Percentiles rank a stretch among this genome's conserved stretches.
Conservation (phyloP, 306 rosid species). For the Lathyrus tuberosus region DNA sequence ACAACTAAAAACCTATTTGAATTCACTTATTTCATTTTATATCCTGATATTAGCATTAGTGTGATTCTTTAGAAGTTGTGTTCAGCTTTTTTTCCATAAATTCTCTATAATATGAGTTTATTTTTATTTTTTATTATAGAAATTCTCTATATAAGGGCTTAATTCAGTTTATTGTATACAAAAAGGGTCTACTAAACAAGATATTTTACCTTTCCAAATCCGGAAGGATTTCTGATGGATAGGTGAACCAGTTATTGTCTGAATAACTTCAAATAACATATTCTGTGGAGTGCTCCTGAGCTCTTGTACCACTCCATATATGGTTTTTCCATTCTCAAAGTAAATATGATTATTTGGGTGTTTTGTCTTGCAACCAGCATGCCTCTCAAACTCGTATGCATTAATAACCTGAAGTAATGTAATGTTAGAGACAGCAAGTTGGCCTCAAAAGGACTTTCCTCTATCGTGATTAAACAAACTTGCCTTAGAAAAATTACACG, state of each 20-base stretch:
- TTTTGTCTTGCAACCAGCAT: constrained; percentile 83
- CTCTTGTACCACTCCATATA: constrained; percentile 83
- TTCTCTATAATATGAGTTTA: neutral
- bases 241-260: constrained; percentile 73
- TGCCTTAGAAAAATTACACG: constrained; percentile 71
- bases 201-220: constrained; percentile 63
- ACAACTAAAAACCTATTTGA: too few species aligned
- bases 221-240: constrained; percentile 77
- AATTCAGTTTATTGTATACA: neutral
- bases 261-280: constrained; percentile 73
- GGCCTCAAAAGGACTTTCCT: constrained; percentile 30
- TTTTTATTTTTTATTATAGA: neutral
- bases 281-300: constrained; percentile 77
- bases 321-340: constrained; percentile 83
- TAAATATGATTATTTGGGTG: constrained; percentile 86
- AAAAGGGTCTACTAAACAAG: neutral
- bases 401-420: constrained; percentile 59
- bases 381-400: constrained; percentile 84
- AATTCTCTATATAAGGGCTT: neutral
- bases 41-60: neutral
- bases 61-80: neutral
- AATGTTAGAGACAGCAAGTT: constrained; percentile 20
- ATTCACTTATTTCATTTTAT: too few species aligned
- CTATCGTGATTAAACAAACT: constrained; percentile 33
- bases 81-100: neutral